Conservation (phyloP, 345 rosid species). For the Syzygium oleosum region DNA sequence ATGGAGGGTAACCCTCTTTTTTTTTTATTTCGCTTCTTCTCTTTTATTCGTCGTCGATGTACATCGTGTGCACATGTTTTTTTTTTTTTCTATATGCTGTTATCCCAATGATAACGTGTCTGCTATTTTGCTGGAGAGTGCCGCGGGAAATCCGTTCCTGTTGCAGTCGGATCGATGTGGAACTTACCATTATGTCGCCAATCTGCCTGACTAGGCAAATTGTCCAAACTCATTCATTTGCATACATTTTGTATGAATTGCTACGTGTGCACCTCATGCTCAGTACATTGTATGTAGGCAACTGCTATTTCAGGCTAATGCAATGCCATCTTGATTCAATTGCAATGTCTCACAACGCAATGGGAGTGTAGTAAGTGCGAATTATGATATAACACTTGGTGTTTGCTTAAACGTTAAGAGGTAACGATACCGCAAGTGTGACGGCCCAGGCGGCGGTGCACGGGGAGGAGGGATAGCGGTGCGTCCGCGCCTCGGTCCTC, state of each 20-base stretch:
- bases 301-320: not conserved
- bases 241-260: not conserved
- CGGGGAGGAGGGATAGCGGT: no score
- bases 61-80: not conserved
- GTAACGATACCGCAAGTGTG: not conserved
- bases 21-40: not conserved
- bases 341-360: not conserved
- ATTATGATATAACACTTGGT: not conserved
- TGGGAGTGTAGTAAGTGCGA: not conserved
- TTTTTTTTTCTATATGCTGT: not conserved
- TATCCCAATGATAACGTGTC: not conserved
- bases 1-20: constrained; percentile 57
- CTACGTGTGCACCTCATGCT: not conserved
- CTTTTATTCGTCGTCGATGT: not conserved
- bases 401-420: not conserved
- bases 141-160: not conserved
- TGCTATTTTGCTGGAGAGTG: not conserved
- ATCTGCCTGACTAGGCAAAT: not conserved
- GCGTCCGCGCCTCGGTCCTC: no score
- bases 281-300: not conserved
- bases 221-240: not conserved
- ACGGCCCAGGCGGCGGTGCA: no score
- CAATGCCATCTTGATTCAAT: not conserved
- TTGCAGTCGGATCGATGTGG: not conserved
- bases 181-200: not conserved